A percentile compares a stretch with the other conserved stretches of the same genome.
Conservation (phyloP, 495 filamentous ascomycete genomes). For the Daldinia childiae region DNA sequence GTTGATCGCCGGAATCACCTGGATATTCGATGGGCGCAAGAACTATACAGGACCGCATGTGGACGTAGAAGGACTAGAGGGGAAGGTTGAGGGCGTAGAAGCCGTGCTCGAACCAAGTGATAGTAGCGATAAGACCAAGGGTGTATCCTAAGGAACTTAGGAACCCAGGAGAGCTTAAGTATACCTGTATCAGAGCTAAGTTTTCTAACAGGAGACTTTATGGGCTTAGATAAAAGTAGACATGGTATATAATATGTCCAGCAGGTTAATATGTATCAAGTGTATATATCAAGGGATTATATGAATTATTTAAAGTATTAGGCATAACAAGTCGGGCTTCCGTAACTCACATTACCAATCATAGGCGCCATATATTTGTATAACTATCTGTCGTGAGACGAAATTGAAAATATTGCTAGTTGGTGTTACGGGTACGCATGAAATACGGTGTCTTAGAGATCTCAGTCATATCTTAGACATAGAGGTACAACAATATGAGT, state of each 20-base stretch:
- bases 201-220: background rate
- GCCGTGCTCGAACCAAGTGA: conserved; percentile 11
- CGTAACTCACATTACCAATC: too few species aligned
- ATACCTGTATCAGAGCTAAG: background rate
- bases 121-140: conserved; percentile 6
- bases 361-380: too few species aligned
- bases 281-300: too few species aligned
- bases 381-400: too few species aligned
- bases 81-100: conserved; percentile 45
- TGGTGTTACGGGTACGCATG: too few species aligned
- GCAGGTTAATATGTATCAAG: background rate
- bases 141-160: background rate
- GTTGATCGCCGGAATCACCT: conserved; percentile 70
- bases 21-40: conserved; percentile 77
- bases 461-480: background rate
- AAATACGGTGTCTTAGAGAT: background rate
- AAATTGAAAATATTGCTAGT: too few species aligned
- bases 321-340: too few species aligned
- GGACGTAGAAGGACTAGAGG: conserved; percentile 57
- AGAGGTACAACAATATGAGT: too few species aligned
- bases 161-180: background rate
- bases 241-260: background rate
- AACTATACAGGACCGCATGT: conserved; percentile 72
- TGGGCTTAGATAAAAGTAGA: background rate
- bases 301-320: too few species aligned